Evolutionary conservation across 345 rosid species (phyloP).

Genomic region (Eucalyptus shirleyi): DNA sequence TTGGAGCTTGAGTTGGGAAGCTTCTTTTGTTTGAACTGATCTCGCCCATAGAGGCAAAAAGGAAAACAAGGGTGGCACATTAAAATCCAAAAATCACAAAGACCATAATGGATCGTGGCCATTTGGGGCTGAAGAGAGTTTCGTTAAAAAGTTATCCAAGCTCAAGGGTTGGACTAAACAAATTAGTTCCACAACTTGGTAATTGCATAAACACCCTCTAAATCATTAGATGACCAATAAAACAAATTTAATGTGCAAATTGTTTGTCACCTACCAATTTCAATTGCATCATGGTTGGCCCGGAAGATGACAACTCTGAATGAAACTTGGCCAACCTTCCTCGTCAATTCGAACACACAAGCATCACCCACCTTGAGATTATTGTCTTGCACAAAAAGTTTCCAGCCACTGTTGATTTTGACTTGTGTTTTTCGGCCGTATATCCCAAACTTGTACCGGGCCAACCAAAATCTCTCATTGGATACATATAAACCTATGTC

Average conservation of each 20-base stretch:
- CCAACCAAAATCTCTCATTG: neutral
- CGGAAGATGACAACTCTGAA: neutral
- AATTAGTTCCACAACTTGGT: neutral
- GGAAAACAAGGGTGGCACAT: neutral
- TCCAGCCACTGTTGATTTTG: neutral
- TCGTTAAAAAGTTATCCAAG: neutral
- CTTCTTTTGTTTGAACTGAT: neutral
- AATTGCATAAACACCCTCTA: neutral
- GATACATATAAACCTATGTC: neutral
- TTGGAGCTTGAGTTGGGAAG: neutral
- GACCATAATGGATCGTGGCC: neutral
- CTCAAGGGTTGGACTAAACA: neutral
- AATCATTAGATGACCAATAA: neutral
- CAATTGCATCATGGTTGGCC: neutral
- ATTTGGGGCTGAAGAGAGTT: neutral
- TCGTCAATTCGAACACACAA: slow-evolving; percentile 3
- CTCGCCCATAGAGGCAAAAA: neutral
- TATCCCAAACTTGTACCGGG: neutral
- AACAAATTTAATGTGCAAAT: neutral
- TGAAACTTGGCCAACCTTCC: neutral
- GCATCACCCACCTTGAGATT: neutral
- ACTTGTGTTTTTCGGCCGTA: neutral
- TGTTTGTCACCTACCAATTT: neutral
- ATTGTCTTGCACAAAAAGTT: neutral
- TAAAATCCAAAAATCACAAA: neutral